A percentile compares a stretch with the other conserved stretches of the same genome.
Conservation (phyloP, 345 rosid species). For the Litchi chinensis region DNA sequence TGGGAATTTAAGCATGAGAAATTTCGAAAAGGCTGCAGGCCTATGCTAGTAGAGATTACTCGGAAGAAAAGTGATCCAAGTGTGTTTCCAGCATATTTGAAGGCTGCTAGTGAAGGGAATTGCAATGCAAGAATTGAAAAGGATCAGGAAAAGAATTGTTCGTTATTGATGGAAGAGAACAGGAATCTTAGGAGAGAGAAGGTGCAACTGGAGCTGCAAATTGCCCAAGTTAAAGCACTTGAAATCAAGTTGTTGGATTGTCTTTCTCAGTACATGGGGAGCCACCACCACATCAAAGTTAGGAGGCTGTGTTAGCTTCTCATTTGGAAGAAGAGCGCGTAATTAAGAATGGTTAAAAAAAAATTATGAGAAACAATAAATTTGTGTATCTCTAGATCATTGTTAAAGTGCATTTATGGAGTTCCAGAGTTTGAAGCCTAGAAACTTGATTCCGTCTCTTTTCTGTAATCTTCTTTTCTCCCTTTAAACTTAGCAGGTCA, state of each 20-base stretch:
- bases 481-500: no score
- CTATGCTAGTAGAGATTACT: constrained; percentile 50
- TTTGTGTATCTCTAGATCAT: no score
- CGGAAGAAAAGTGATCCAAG: constrained; percentile 52
- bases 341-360: background rate
- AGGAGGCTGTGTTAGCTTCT: constrained; percentile 28
- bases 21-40: constrained; percentile 47
- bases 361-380: background rate
- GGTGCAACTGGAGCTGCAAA: constrained; percentile 44
- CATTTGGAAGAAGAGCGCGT: background rate
- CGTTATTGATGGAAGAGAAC: constrained; percentile 45
- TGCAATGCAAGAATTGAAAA: background rate
- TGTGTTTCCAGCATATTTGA: constrained; percentile 48
- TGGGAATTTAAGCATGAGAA: constrained; percentile 72
- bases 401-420: no score
- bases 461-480: no score
- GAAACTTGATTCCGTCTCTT: no score
- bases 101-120: constrained; percentile 29
- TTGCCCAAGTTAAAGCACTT: constrained; percentile 45
- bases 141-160: background rate
- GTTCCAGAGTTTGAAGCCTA: no score
- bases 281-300: constrained; percentile 21
- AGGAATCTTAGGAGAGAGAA: constrained; percentile 42
- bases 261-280: constrained; percentile 37
- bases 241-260: constrained; percentile 49